Base-by-base conservation (phyloP, 2,329 filamentous ascomycete genomes). In the Waltergamsia citrina region DNA sequence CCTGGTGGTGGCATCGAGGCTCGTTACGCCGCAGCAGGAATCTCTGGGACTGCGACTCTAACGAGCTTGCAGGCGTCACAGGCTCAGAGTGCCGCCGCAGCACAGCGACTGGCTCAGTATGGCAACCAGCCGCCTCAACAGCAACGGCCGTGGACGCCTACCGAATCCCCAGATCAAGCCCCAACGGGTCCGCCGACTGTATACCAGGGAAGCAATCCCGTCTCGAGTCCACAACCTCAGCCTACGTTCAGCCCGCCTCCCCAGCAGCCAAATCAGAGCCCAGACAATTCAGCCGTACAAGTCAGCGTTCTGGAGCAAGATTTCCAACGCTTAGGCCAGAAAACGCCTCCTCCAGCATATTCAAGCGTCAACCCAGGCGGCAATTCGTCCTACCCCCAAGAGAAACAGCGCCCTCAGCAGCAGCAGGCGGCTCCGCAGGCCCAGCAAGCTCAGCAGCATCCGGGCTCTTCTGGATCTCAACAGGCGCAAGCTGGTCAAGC, bases 341-440 rank as follows among this genome's bases (percentile, higher is more conserved):
- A 85, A 16, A 87, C 86, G 35, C 88, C 90, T 11, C 92, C 92
- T 15, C 92, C 92, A n/a, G 90, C 92, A 6, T 98, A 98, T 57
- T 92, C 86, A 8, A 92, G 81, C 47, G 74, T 94, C 29, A 75
- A 68, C 37, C 58, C 66, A 1, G 59, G 56, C 26, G 56, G 59
- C 19, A 49, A 66, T 55, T 47, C 78, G 59, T 46, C 73, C 61
- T 92, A 88, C 56, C 81, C 86, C 0, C 78, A 75, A 43, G 88
- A 95, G 51, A 95, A 95, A 53, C 75, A 76, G 48, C 65, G 69
- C 39, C 63, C 69, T 20, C 57, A 56, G 34, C 52, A 52, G 38
- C 36, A 38, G 41, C 42, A 15, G 34, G 36, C 39, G 26, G 34
- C 34, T 10, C 26, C 6, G 14, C 23, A 30, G 27, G 8, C 20